Evolutionary conservation across 2,329 filamentous ascomycete species (phyloP).

Genomic region (Xylariaceae sp.): DNA sequence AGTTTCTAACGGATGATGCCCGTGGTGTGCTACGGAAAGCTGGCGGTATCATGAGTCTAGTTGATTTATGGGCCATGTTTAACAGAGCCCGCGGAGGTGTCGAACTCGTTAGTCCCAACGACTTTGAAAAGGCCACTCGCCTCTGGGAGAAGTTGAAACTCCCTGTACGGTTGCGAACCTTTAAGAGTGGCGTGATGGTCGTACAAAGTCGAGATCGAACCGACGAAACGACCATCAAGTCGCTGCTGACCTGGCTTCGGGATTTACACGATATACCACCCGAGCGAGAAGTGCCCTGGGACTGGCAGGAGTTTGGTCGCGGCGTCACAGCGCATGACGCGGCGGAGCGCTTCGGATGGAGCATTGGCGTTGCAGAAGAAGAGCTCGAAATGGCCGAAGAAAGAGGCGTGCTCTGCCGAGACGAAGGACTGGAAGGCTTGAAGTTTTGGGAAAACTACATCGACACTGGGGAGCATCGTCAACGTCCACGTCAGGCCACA

Average conservation of each 20-base stretch:
- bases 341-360: slow-evolving; percentile 92
- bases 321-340: slow-evolving; percentile 88
- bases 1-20: slow-evolving; percentile 84
- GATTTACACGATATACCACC: slow-evolving; percentile 67
- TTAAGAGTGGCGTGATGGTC: slow-evolving; percentile 91
- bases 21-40: slow-evolving; percentile 74
- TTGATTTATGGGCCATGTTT: slow-evolving; percentile 92
- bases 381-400: slow-evolving; percentile 98
- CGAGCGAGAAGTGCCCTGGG: slow-evolving; percentile 65
- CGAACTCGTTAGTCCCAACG: slow-evolving; percentile 85
- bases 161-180: slow-evolving; percentile 80
- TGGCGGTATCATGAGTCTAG: slow-evolving; percentile 83
- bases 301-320: slow-evolving; percentile 74
- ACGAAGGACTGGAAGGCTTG: slow-evolving; percentile 86
- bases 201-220: slow-evolving; percentile 86
- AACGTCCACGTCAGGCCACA: slow-evolving; percentile 30
- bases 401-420: slow-evolving; percentile 78
- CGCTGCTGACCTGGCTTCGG: slow-evolving; percentile 73
- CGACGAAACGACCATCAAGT: slow-evolving; percentile 82
- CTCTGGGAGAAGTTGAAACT: slow-evolving; percentile 86
- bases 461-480: slow-evolving; percentile 42
- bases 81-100: slow-evolving; percentile 91
- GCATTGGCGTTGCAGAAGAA: slow-evolving; percentile 90
- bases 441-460: slow-evolving; percentile 89
- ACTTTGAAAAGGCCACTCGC: slow-evolving; percentile 85